Conservation (phyloP, 2,329 filamentous ascomycete genomes). For the Esteya vermicola region DNA sequence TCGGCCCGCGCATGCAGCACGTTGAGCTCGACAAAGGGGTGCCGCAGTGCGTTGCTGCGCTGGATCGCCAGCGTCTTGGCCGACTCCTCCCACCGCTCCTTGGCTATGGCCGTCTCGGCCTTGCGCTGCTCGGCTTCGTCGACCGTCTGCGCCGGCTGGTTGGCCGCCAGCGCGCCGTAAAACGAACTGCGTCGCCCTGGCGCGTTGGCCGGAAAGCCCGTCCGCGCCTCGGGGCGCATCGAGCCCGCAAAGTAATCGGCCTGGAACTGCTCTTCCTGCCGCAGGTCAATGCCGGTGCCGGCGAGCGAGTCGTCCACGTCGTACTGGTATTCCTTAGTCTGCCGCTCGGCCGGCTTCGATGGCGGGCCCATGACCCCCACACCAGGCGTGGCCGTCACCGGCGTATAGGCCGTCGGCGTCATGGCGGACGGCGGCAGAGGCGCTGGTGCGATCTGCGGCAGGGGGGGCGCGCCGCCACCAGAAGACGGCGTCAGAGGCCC, state of each 20-base stretch:
- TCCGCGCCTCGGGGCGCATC: conserved; percentile 28
- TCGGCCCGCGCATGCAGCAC: conserved; percentile 42
- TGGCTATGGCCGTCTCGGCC: conserved; percentile 49
- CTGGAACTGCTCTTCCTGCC: conserved; percentile 73
- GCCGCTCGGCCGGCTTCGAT: conserved; percentile 46
- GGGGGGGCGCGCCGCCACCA: neutral
- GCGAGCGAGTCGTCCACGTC: conserved; percentile 74
- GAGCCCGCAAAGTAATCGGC: conserved; percentile 47
- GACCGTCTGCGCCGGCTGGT: conserved; percentile 39
- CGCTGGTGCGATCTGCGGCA: conserved; percentile 4
- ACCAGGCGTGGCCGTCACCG: conserved; percentile 2
- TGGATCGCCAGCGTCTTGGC: conserved; percentile 45
- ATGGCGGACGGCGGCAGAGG: neutral
- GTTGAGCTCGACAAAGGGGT: conserved; percentile 59
- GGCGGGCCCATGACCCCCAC: conserved; percentile 39
- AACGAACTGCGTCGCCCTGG: conserved; percentile 42
- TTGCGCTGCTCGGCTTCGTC: conserved; percentile 42
- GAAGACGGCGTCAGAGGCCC: conserved; percentile 6
- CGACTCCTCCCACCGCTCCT: conserved; percentile 52
- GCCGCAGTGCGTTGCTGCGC: conserved; percentile 54
- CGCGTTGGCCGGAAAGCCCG: conserved; percentile 40
- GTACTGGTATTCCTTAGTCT: conserved; percentile 48
- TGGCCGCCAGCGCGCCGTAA: conserved; percentile 51
- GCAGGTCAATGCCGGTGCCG: conserved; percentile 74
- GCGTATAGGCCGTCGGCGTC: conserved; percentile 3